phyloP scores from a whole-genome alignment of 2,329 filamentous ascomycete genomes.

The Fusarium globosum region DNA sequence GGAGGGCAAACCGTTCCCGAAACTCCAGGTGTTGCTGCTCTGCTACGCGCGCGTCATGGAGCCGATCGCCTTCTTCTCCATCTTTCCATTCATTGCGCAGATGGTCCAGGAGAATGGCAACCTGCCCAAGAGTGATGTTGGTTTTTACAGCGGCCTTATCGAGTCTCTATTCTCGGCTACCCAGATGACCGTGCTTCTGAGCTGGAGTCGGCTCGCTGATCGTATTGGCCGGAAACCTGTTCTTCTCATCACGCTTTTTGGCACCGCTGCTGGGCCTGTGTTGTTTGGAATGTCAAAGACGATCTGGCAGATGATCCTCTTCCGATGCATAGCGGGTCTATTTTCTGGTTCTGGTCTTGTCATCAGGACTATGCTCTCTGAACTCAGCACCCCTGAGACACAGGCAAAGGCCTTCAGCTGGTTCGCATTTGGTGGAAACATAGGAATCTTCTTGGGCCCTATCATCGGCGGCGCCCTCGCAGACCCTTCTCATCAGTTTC shows the following conservation, averaged over 20 bases:
- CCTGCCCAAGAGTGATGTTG: slow-evolving; percentile 73
- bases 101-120: slow-evolving; percentile 77
- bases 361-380: slow-evolving; percentile 80
- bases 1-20: slow-evolving; percentile 49
- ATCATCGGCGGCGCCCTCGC: slow-evolving; percentile 76
- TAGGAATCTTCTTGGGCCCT: slow-evolving; percentile 80
- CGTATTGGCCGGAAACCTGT: slow-evolving; percentile 77
- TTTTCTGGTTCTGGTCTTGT: slow-evolving; percentile 81
- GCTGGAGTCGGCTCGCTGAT: slow-evolving; percentile 74
- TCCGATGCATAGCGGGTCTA: slow-evolving; percentile 76
- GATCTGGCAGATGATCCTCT: slow-evolving; percentile 80
- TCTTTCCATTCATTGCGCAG: slow-evolving; percentile 82
- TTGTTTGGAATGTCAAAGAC: slow-evolving; percentile 75
- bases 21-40: slow-evolving; percentile 74
- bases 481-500: slow-evolving; percentile 73
- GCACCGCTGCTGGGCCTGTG: slow-evolving; percentile 68
- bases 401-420: slow-evolving; percentile 80
- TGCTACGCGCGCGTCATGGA: slow-evolving; percentile 80
- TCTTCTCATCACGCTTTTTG: slow-evolving; percentile 73
- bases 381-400: slow-evolving; percentile 75
- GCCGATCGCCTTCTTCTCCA: slow-evolving; percentile 84
- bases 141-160: slow-evolving; percentile 83
- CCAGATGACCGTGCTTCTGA: slow-evolving; percentile 81
- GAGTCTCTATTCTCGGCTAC: slow-evolving; percentile 78
- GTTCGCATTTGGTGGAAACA: slow-evolving; percentile 79